Evolutionary conservation across 257 asterid genomes (phyloP), one percentile per base, ranked within the genome.

Genomic region (Solanum appendiculatum): DNA sequence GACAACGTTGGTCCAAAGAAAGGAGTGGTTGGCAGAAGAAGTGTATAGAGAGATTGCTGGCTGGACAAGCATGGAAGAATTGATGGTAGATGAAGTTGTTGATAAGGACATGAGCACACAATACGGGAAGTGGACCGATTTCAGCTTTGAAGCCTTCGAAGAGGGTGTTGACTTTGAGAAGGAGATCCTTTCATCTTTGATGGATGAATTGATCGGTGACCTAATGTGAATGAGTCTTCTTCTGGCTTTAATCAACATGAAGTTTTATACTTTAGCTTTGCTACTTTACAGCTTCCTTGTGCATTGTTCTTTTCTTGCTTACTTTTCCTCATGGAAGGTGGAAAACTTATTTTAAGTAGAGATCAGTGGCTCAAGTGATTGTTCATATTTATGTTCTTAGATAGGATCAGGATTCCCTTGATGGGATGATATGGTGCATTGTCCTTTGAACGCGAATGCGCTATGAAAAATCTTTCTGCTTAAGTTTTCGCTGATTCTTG

Each of bases 21-120:
- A 90, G 88, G 94, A 89, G 54, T 90, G 92, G 93, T 86, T 97
- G 92, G 94, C 96, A 3, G 96, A 92, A 86, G 99, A 94, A 77
- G 33, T 97, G 91, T 94, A 94, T 86, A 91, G 95, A 89, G 99
- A 94, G 89, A 92, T 96, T 83, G 92, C 91, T 15, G 88, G 96
- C 10, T 95, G 95, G 98, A 88, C 83, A 36, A 93, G 89, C 56
- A 93, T 60, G 72, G 99, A 94, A 82, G 98, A 95, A 48, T 23
- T 95, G 90, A 93, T 95, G 98, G 98, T 96, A 90, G 99, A 95
- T 60, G 99, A 94, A 86, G 91, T 97, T 9, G 99, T 97, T 83
- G 98, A 96, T 86, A 96, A 91, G 85, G 99, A 97, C 87, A 95
- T 96, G 99, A 95, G 98, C 86, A 93, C 91, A 5, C 93, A 90